These are phyloP conservation scores for Trametes coccinea DNA, from an alignment of 768 basidiomycete species.

Conservation along the genomic window DNA sequence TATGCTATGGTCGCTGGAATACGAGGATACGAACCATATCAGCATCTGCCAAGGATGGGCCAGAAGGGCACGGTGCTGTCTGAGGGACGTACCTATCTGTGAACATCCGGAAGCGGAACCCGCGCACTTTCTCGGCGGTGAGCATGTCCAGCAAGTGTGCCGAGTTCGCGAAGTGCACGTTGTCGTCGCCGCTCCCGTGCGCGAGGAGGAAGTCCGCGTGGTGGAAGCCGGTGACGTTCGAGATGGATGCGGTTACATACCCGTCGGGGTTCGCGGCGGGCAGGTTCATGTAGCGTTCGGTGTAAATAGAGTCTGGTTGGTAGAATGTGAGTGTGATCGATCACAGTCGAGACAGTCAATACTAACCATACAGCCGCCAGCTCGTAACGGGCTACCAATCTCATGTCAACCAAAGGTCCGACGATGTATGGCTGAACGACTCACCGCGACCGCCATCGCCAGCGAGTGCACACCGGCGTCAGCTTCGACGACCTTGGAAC, in stretches of 20 bases:
- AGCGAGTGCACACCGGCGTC: slow-evolving; percentile 87
- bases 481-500: slow-evolving; percentile 88
- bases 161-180: slow-evolving; percentile 92
- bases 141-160: slow-evolving; percentile 94
- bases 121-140: slow-evolving; percentile 69
- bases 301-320: slow-evolving; percentile 87
- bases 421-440: slow-evolving; percentile 30
- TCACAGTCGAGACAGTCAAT: background rate
- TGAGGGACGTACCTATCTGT: slow-evolving; percentile 74
- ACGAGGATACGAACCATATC: too few relatives aligned
- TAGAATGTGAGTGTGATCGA: background rate
- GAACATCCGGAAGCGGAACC: slow-evolving; percentile 92
- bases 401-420: slow-evolving; percentile 9
- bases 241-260: slow-evolving; percentile 88
- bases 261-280: slow-evolving; percentile 78
- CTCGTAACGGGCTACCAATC: slow-evolving; percentile 75
- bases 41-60: too few relatives aligned
- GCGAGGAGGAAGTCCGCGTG: slow-evolving; percentile 80
- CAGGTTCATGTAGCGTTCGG: slow-evolving; percentile 94
- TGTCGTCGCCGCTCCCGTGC: slow-evolving; percentile 95
- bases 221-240: slow-evolving; percentile 84
- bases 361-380: slow-evolving; percentile 77
- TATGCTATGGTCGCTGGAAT: slow-evolving; percentile 77
- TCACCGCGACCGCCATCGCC: slow-evolving; percentile 87
- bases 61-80: too few relatives aligned